Percentiles rank a stretch among this genome's conserved stretches.
Evolutionary conservation across 441 rosid species (phyloP).

Genomic region (Flueggea neowawraea): DNA sequence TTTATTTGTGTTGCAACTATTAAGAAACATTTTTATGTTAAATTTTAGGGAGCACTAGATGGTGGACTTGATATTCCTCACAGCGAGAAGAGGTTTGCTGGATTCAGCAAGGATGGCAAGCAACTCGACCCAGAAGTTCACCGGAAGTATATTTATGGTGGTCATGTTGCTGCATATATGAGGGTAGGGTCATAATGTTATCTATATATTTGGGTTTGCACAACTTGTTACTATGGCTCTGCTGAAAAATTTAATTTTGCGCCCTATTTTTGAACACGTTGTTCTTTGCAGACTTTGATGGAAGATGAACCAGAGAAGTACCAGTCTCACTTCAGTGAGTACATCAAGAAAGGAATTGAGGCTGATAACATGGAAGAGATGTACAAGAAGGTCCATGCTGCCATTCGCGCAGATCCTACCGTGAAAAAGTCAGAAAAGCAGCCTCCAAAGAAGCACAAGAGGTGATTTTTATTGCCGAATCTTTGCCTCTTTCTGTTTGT

Average conservation of each 20-base stretch:
- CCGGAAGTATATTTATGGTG: constrained; percentile 73
- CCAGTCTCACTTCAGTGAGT: constrained; percentile 68
- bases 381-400: constrained; percentile 86
- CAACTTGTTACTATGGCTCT: no score
- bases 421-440: constrained; percentile 54
- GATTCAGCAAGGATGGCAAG: constrained; percentile 66
- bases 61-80: constrained; percentile 26
- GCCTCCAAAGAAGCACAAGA: constrained; percentile 60
- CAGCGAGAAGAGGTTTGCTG: constrained; percentile 89
- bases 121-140: constrained; percentile 77
- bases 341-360: constrained; percentile 59
- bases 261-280: no score
- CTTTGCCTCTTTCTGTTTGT: no score
- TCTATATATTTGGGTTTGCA: no score
- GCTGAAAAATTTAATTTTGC: no score
- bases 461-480: no score
- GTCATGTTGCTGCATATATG: constrained; percentile 82
- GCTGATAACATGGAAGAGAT: constrained; percentile 63
- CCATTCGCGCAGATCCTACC: constrained; percentile 78
- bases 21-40: no score
- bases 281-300: constrained; percentile 37
- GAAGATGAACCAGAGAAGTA: constrained; percentile 93
- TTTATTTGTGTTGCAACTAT: no score
- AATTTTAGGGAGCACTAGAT: constrained; percentile 70
- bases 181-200: constrained; percentile 26